Evolutionary conservation across 495 filamentous ascomycete species (phyloP).

Genomic region (Aspergillus haitiensis): DNA sequence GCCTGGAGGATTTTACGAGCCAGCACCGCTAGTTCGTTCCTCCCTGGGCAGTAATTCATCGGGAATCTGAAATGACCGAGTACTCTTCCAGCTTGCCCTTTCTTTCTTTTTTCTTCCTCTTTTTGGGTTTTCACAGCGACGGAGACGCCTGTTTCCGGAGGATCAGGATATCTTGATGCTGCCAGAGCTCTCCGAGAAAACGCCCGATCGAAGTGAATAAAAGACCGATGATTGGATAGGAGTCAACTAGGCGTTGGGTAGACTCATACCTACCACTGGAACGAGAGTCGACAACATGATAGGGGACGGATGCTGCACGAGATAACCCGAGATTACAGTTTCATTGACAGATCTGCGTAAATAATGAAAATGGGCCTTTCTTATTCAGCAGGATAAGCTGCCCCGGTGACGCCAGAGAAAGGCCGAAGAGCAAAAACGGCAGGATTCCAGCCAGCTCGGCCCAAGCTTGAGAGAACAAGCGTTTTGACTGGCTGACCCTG

Average conservation of each 20-base stretch:
- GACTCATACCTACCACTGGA: not conserved
- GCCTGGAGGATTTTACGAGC: slow-evolving; percentile 8
- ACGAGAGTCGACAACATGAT: not conserved
- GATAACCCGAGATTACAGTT: slow-evolving; percentile 21
- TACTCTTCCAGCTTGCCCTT: no score
- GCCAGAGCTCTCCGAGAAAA: not conserved
- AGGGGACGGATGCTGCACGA: slow-evolving; percentile 21
- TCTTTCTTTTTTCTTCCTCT: no score
- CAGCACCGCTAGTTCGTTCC: slow-evolving; percentile 5
- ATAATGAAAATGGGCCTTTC: slow-evolving; percentile 29
- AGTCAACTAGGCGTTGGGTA: not conserved
- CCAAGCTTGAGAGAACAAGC: not conserved
- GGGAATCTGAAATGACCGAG: no score
- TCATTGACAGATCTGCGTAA: slow-evolving; percentile 30
- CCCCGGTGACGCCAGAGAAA: not conserved
- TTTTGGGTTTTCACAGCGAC: not conserved
- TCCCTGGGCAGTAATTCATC: not conserved
- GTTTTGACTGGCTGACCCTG: not conserved
- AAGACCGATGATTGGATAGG: slow-evolving; percentile 13
- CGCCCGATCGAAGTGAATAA: not conserved
- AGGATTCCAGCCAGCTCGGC: not conserved
- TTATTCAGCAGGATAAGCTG: slow-evolving; percentile 15
- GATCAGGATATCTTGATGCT: not conserved
- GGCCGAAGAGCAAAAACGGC: not conserved
- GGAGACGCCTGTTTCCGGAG: not conserved